Evolutionary conservation across 306 rosid species (phyloP), one percentile per base, ranked within the genome.

Genomic region (Astragalus membranaceus): DNA sequence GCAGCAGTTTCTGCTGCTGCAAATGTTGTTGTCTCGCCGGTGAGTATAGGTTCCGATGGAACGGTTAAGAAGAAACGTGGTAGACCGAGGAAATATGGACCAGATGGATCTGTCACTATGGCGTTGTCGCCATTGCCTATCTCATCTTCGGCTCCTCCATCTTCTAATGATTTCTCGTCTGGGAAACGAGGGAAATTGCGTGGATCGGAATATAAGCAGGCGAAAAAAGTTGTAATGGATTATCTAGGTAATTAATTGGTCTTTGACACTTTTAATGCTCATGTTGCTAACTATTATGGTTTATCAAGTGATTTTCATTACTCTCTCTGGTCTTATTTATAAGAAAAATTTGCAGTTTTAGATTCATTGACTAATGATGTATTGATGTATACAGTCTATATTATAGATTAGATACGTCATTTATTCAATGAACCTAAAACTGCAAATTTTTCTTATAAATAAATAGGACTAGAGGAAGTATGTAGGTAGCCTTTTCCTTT

Each of bases 41-140:
- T 55, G 63, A 84, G 69, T 71, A 85, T 69, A 14, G 96, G 91
- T 29, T 32, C 76, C 63, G 85, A 87, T 26, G 94, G 78, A 66
- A 58, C 85, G 0, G 79, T 64, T 43, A 88, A 86, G 85, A 89
- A 86, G 87, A 89, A 89, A 76, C 73, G 98, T 12, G 98, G 98
- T 7, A 84, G 98, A 67, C 98, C 98, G 0, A 89, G 91, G 86
- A 92, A 92, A 51, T 89, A 89, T 46, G 95, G 92, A 2, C 88
- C 87, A 0, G 98, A 88, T 59, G 98, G 95, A 53, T 50, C 89
- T n/a, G 92, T 85, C 14, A 67, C 85, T 2, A 87, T 84, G 97
- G 86, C 96, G 50, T 82, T 87, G 86, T 82, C 95, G 20, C 90
- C 96, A 32, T 43, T 74, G 81, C 95, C 98, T 35, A 78, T 83